Conservation (phyloP, 208 protist genomes). For the Entamoeba moshkovskii region DNA sequence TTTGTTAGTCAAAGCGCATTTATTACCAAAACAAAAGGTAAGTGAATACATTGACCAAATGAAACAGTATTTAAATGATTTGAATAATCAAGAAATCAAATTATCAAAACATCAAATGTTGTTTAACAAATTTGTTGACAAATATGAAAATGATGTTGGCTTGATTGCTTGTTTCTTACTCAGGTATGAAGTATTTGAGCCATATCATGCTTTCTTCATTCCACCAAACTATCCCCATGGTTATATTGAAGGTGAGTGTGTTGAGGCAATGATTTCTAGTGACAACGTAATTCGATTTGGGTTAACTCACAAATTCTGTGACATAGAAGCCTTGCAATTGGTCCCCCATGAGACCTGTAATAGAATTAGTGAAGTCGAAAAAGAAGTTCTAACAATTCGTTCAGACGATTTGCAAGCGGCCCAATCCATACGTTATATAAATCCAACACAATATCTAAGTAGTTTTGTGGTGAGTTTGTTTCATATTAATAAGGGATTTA, state of each 20-base stretch:
- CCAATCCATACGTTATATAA: not conserved
- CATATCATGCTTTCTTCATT: not conserved
- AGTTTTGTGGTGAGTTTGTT: not conserved
- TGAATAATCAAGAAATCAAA: not conserved
- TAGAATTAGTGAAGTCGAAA: not conserved
- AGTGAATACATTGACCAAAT: not conserved
- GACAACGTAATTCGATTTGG: conserved; percentile 14
- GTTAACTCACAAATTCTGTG: not conserved
- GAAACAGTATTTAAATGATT: not conserved
- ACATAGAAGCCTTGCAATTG: not conserved
- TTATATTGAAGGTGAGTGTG: not conserved
- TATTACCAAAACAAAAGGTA: not conserved
- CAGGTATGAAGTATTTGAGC: not conserved
- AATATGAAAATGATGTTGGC: not conserved
- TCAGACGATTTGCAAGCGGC: not conserved
- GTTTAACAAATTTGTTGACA: not conserved
- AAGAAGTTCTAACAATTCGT: not conserved
- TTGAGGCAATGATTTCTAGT: conserved; percentile 4
- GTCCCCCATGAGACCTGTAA: not conserved
- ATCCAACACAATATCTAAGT: not conserved
- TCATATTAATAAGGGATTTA: not conserved
- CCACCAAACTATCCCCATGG: not conserved
- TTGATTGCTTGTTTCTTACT: not conserved
- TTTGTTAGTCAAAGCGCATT: not conserved
- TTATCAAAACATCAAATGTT: not conserved